These are phyloP conservation scores for Lactarius hatsudake DNA, from an alignment of 768 basidiomycete species.

Conservation along the genomic window DNA sequence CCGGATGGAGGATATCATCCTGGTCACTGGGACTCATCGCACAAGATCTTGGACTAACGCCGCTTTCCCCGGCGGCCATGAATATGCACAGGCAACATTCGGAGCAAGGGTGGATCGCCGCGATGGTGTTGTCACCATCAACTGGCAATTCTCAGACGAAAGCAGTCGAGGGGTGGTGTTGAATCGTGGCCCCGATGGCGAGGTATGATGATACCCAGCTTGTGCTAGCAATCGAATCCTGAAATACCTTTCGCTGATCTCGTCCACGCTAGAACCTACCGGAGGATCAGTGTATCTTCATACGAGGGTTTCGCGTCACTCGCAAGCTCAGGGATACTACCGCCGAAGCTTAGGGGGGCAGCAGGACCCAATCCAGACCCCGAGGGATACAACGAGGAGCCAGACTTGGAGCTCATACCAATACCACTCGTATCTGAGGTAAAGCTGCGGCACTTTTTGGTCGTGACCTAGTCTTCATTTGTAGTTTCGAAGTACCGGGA, in stretches of 20 bases:
- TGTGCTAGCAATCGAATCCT: background rate
- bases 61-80: background rate
- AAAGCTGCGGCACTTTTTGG: background rate
- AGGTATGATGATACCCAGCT: background rate
- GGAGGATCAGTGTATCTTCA: background rate
- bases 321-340: background rate
- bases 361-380: background rate
- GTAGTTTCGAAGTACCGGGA: background rate
- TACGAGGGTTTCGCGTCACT: background rate
- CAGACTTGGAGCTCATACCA: background rate
- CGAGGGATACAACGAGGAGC: background rate
- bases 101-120: background rate
- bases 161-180: background rate
- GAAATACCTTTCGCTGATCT: background rate
- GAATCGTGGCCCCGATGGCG: background rate
- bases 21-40: constrained; percentile 7
- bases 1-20: background rate
- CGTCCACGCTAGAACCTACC: background rate
- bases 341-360: background rate
- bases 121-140: background rate
- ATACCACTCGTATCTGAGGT: background rate
- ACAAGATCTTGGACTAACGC: constrained; percentile 1
- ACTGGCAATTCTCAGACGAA: background rate
- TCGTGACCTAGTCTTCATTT: background rate
- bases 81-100: background rate